Evolutionary conservation across 2,329 filamentous ascomycete species (phyloP), one percentile per base, ranked within the genome.

Genomic region (Epichloe gansuensis): DNA sequence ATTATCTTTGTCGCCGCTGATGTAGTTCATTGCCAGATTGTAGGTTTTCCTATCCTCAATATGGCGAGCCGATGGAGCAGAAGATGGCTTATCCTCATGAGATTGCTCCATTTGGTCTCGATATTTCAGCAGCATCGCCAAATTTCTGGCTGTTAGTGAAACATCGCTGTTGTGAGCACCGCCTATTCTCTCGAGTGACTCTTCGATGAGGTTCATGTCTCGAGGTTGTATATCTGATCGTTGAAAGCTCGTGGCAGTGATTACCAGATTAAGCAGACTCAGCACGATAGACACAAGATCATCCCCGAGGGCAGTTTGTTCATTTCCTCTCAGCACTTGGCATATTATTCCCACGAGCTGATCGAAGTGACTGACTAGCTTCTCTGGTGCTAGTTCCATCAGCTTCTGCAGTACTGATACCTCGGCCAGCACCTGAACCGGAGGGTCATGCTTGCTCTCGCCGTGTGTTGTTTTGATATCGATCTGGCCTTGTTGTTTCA

Each of bases 391-490:
- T 46, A 71, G 75, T 25, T 79, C 76, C 65, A 88, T 80, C 67
- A 89, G 75, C 37, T 75, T 76, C 60, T 86, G 82, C 7, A 88
- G 71, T 0, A 87, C 66, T 48, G 81, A 81, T 5, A 82, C 72
- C 56, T 85, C 75, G 5, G 76, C 65, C 1, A 89, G 67, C 4
- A 73, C 71, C 4, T 62, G 62, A 3, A 80, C 54, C 0, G 77
- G 69, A 46, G 78, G 72, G 67, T 59, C 2, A 69, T 63, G 21
- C 21, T 28, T 31, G 28, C 42, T 39, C 9, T 67, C 59, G 9
- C 60, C 58, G 5, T 69, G 54, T 4, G 62, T 54, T 5, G 63
- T 56, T n/a, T 64, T 61, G 52, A 61, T 62, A 7, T 55, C 58
- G 3, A 55, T 52, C 3, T 28, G 60, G 52, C 44, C 61, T 63